Percentiles rank a stretch among this genome's conserved stretches.
phyloP scores from a whole-genome alignment of 345 rosid species.

The Draba incana region DNA sequence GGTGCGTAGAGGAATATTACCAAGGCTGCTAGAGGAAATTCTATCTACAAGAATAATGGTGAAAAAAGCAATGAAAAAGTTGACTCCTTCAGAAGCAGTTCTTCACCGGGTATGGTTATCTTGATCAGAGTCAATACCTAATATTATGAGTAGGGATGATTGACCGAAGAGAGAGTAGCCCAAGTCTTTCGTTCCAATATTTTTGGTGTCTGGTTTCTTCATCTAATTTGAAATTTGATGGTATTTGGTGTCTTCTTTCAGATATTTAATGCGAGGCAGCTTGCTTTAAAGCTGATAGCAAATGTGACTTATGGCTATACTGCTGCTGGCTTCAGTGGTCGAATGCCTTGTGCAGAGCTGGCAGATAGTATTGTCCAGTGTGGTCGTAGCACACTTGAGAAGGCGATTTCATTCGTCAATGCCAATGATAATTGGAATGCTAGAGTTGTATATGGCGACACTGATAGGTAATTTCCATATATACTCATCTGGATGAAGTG shows the following conservation, averaged over 20 bases:
- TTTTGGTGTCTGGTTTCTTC: constrained; percentile 10
- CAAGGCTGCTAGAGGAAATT: constrained; percentile 91
- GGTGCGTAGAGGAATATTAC: constrained; percentile 82
- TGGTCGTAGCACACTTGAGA: constrained; percentile 94
- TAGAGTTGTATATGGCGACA: constrained; percentile 90
- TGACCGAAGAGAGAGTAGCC: constrained; percentile 1
- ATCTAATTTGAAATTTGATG: constrained; percentile 7
- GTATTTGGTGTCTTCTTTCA: constrained; percentile 47
- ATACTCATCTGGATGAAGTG: constrained; percentile 20
- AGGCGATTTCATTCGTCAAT: constrained; percentile 78
- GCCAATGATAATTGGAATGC: constrained; percentile 82
- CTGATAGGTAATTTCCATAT: constrained; percentile 69
- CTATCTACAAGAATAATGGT: constrained; percentile 94
- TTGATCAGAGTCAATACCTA: constrained; percentile 23
- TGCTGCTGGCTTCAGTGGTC: constrained; percentile 99
- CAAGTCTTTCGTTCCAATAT: constrained; percentile 8
- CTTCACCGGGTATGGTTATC: constrained; percentile 73
- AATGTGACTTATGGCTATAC: constrained; percentile 98
- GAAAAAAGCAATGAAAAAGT: constrained; percentile 86
- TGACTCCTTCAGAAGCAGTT: constrained; percentile 75
- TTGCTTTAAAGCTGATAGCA: constrained; percentile 96
- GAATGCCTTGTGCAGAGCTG: constrained; percentile 99
- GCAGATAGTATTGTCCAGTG: constrained; percentile 99
- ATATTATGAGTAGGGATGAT: constrained; percentile 14
- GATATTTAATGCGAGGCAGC: constrained; percentile 97